A percentile compares a stretch with the other conserved stretches of the same genome.
Evolutionary conservation across 1,284 basidiomycete genomes (phyloP).

Genomic region (Cutaneotrichosporon sp.): DNA sequence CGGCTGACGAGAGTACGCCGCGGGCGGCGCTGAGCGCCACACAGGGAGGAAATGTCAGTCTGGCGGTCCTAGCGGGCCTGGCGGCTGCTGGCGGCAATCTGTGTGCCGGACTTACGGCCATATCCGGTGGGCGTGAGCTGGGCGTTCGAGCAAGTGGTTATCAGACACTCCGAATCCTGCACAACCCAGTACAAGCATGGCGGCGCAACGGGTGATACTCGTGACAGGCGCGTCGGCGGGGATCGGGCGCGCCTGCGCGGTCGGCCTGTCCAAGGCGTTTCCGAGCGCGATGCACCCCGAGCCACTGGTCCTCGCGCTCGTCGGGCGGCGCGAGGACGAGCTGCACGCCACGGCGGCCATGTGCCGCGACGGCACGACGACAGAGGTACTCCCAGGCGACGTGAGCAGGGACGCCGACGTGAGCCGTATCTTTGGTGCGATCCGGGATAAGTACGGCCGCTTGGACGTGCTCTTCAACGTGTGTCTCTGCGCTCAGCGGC

Average conservation of each 20-base stretch:
- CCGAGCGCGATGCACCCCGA: slow-evolving; percentile 44
- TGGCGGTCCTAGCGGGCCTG: too few relatives aligned
- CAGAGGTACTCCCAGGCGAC: slow-evolving; percentile 55
- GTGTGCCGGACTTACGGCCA: too few relatives aligned
- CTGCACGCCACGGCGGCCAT: slow-evolving; percentile 56
- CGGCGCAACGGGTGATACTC: slow-evolving; percentile 37
- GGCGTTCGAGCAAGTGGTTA: too few relatives aligned
- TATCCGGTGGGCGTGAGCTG: too few relatives aligned
- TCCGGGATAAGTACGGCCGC: slow-evolving; percentile 59
- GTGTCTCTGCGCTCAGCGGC: slow-evolving; percentile 22
- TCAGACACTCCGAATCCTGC: too few relatives aligned
- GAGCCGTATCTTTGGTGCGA: slow-evolving; percentile 55
- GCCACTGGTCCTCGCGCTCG: slow-evolving; percentile 58
- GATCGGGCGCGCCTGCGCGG: slow-evolving; percentile 54
- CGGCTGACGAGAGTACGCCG: too few relatives aligned
- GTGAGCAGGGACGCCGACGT: slow-evolving; percentile 47
- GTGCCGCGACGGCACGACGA: slow-evolving; percentile 44
- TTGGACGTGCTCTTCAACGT: slow-evolving; percentile 76
- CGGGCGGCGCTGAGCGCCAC: too few relatives aligned
- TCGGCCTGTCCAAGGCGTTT: slow-evolving; percentile 53
- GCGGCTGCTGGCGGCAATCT: too few relatives aligned
- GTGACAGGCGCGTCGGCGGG: slow-evolving; percentile 49
- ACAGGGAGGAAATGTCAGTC: too few relatives aligned
- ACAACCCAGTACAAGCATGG: too few relatives aligned
- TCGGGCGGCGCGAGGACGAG: slow-evolving; percentile 56